Conservation (phyloP, 805 yeast species). For the Myxozyma neotropica region DNA sequence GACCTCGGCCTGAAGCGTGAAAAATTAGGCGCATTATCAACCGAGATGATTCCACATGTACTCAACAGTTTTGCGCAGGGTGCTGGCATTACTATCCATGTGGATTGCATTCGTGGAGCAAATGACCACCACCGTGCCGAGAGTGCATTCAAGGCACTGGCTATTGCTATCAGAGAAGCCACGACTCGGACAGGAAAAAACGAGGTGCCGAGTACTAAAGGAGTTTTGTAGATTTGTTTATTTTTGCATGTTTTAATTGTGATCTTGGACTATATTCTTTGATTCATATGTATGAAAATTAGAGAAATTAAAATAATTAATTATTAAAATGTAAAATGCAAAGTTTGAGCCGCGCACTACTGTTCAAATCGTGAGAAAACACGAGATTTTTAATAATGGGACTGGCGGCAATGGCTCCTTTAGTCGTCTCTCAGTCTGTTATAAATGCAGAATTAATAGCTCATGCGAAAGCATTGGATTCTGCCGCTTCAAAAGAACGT, state of each 20-base stretch:
- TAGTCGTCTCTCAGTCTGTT: neutral
- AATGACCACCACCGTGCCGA: constrained; percentile 98
- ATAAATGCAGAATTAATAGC: constrained; percentile 2
- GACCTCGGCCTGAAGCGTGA: constrained; percentile 91
- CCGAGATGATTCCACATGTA: constrained; percentile 99
- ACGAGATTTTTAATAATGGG: no score
- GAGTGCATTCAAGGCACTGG: constrained; percentile 94
- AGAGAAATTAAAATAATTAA: no score
- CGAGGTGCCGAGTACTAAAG: constrained; percentile 96
- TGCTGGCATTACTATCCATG: constrained; percentile 88
- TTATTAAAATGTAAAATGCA: neutral
- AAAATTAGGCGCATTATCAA: constrained; percentile 84
- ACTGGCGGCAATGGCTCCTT: constrained; percentile 7
- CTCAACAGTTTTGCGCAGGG: constrained; percentile 91
- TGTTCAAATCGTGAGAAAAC: no score
- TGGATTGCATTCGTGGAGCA: constrained; percentile 88
- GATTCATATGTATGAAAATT: neutral
- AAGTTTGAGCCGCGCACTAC: neutral
- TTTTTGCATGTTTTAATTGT: neutral
- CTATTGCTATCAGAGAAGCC: constrained; percentile 88
- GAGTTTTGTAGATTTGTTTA: constrained; percentile 66
- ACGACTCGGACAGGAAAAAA: constrained; percentile 72
- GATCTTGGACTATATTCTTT: neutral
- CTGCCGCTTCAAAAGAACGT: constrained; percentile 4
- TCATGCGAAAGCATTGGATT: constrained; percentile 5